Base-by-base conservation (phyloP, 305 asterid species). In the Lippia alba region DNA sequence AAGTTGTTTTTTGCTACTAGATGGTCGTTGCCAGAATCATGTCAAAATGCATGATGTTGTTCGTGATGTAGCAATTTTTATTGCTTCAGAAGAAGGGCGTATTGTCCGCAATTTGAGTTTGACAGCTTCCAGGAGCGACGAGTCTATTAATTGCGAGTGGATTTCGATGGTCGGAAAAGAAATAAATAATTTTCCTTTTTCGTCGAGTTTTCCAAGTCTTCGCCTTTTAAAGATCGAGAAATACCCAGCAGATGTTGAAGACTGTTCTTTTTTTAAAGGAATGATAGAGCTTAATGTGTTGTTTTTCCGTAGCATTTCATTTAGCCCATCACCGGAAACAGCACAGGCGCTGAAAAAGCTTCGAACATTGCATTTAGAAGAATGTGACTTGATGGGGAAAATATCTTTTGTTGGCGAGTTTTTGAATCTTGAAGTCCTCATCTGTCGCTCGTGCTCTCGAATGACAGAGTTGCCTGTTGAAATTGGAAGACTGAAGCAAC, bases 41-140 rank as follows among this genome's bases (percentile, higher is more conserved):
- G 82, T 79, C 9, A 75, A 64, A 64, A 66, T 82, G 78, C 87
- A 79, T 56, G 84, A 79, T 65, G 71, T 82, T 56, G 56, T 82
- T 4, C 81, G 76, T 54, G 76, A 69, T 5, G 70, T 74, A 34
- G 74, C 74, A 6, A 40, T 74, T 6, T n/a, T 0, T 5, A 56
- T 74, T 34, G 80, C 79, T 1, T 56, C 64, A 0, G 8, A 18
- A 49, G 74, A 20, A 11, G 0, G 53, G 1, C 41, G 16, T 3
- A 19, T 0, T 0, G 56, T 62, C 55, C 14, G 64, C 55, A 24
- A 71, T 8, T 12, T 39, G 45, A 18, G 11, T 32, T 39, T 54
- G 15, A 24, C n/a, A 3, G 69, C 20, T 40, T 79, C 54, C 53
- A 76, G 72, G 0, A 39, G 40, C n/a, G 39, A 8, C 62, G 12